Percentiles rank a stretch among this genome's conserved stretches.
phyloP scores from a whole-genome alignment of 768 basidiomycete genomes.

The Lactarius hatsudake region DNA sequence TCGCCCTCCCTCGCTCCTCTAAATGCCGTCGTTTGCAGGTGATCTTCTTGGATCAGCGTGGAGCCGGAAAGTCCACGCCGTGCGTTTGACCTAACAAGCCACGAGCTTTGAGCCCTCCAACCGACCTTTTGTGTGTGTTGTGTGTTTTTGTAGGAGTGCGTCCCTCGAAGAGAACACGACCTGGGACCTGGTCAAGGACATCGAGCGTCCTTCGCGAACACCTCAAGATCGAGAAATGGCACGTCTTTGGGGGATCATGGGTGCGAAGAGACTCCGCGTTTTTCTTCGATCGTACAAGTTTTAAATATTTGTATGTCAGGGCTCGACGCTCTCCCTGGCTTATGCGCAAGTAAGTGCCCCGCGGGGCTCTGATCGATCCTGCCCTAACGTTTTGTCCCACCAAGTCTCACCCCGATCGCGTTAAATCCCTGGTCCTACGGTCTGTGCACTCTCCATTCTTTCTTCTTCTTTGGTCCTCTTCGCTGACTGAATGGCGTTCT shows the following conservation, averaged over 20 bases:
- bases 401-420: constrained; percentile 76
- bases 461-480: background rate
- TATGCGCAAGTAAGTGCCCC: constrained; percentile 67
- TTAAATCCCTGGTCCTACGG: constrained; percentile 77
- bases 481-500: constrained; percentile 5
- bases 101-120: background rate
- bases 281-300: background rate
- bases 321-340: constrained; percentile 80
- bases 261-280: constrained; percentile 38
- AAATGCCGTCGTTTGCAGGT: constrained; percentile 46
- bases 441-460: constrained; percentile 32
- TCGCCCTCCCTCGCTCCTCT: background rate
- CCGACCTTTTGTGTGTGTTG: constrained; percentile 12
- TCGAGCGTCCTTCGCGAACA: constrained; percentile 77
- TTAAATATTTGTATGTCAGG: constrained; percentile 40
- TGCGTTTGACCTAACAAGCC: constrained; percentile 37
- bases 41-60: constrained; percentile 87
- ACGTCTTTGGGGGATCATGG: constrained; percentile 95
- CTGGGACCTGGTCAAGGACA: constrained; percentile 89
- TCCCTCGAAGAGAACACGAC: constrained; percentile 86
- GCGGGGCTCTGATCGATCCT: background rate
- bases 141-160: constrained; percentile 50
- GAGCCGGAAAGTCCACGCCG: constrained; percentile 84
- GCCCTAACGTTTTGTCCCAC: background rate
- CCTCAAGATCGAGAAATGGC: constrained; percentile 80